These are phyloP conservation scores for Chalara sp. DNA, from an alignment of 2,329 filamentous ascomycete species.

Conservation along the genomic window DNA sequence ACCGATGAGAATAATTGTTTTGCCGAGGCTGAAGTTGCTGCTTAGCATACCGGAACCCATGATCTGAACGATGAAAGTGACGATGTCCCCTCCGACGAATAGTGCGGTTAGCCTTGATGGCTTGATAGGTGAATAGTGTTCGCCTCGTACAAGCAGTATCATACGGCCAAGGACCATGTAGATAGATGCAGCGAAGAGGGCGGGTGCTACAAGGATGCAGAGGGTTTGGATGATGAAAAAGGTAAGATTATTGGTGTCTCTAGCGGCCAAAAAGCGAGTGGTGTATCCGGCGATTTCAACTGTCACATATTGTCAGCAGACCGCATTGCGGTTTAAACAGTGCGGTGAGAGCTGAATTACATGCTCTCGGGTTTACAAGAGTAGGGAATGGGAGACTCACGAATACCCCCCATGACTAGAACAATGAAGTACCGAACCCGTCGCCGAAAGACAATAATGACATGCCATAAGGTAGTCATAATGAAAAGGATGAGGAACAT, in stretches of 20 bases:
- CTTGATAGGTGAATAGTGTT: background rate
- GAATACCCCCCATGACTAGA: background rate
- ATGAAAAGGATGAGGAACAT: background rate
- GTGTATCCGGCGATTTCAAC: background rate
- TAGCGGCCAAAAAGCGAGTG: background rate
- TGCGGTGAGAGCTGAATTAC: too few species aligned
- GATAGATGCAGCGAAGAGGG: background rate
- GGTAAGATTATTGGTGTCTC: background rate
- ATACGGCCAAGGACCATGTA: background rate
- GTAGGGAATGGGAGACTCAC: background rate
- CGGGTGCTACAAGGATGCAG: background rate
- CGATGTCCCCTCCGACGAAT: background rate
- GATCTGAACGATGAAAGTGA: background rate
- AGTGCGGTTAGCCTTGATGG: background rate
- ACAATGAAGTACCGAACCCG: background rate
- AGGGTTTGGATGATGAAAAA: background rate
- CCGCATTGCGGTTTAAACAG: too few species aligned
- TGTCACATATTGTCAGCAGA: background rate
- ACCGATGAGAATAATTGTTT: background rate
- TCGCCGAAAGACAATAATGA: background rate
- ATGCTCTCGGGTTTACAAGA: background rate
- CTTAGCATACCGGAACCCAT: background rate
- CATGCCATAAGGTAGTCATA: background rate
- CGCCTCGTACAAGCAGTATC: background rate
- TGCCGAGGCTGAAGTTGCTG: background rate